Evolutionary conservation across 805 yeast species (phyloP).

Genomic region (Zygoascus ofunaensis): DNA sequence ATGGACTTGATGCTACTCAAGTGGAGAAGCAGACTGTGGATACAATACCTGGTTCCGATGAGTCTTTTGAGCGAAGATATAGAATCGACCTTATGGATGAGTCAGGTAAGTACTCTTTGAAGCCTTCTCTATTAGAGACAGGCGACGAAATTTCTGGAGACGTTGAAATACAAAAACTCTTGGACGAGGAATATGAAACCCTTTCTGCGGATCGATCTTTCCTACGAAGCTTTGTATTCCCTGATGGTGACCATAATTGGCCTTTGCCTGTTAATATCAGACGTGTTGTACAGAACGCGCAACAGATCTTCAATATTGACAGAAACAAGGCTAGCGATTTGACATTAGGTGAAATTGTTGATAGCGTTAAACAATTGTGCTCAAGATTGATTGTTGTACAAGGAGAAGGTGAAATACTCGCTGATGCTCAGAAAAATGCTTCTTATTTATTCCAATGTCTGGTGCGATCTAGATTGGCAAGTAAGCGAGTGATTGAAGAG

Average conservation of each 20-base stretch:
- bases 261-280: slow-evolving; percentile 95
- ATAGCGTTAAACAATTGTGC: slow-evolving; percentile 60
- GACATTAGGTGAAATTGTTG: slow-evolving; percentile 70
- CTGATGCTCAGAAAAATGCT: slow-evolving; percentile 90
- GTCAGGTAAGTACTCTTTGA: slow-evolving; percentile 42
- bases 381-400: slow-evolving; percentile 65
- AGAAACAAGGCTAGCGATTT: slow-evolving; percentile 84
- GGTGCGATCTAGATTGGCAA: slow-evolving; percentile 82
- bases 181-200: slow-evolving; percentile 81
- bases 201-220: slow-evolving; percentile 66
- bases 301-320: slow-evolving; percentile 91
- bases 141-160: slow-evolving; percentile 90
- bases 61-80: slow-evolving; percentile 71
- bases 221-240: slow-evolving; percentile 71
- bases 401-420: slow-evolving; percentile 62
- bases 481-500: slow-evolving; percentile 87
- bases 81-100: slow-evolving; percentile 72
- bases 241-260: slow-evolving; percentile 93
- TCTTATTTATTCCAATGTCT: slow-evolving; percentile 83
- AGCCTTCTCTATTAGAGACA: slow-evolving; percentile 71
- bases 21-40: slow-evolving; percentile 95
- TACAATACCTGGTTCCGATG: slow-evolving; percentile 88
- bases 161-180: slow-evolving; percentile 63
- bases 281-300: slow-evolving; percentile 94
- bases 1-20: slow-evolving; percentile 96